A percentile compares a stretch with the other conserved stretches of the same genome.
phyloP scores from a whole-genome alignment of 192 early-diverging fungal genomes.

The Coemansia nantahalensis region DNA sequence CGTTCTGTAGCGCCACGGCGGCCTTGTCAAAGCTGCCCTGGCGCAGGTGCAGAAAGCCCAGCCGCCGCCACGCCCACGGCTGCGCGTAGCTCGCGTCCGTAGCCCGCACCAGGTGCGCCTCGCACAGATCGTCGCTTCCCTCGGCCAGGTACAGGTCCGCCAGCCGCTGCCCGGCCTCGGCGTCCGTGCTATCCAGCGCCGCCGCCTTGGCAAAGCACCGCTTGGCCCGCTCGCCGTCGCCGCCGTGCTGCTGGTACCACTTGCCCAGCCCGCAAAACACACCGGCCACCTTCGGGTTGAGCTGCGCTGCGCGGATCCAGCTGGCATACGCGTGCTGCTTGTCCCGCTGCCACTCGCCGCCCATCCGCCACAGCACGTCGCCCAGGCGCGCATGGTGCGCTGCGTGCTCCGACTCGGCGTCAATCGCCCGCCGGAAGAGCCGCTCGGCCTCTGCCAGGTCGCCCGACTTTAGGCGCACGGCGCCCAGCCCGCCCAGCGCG shows the following conservation, averaged over 20 bases:
- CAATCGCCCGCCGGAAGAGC: constrained; percentile 55
- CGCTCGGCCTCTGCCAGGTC: constrained; percentile 57
- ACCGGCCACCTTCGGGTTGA: constrained; percentile 58
- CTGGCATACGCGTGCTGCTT: constrained; percentile 62
- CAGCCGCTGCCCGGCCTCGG: constrained; percentile 64
- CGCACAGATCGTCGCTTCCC: constrained; percentile 40
- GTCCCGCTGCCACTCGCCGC: constrained; percentile 60
- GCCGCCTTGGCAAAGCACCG: constrained; percentile 84
- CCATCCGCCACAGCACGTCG: constrained; percentile 72
- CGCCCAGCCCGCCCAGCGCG: constrained; percentile 69
- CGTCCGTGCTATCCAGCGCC: constrained; percentile 63
- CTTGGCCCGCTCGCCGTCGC: constrained; percentile 65
- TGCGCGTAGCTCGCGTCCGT: constrained; percentile 43
- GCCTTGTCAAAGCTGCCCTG: constrained; percentile 54
- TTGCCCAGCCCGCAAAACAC: constrained; percentile 81
- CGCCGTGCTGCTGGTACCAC: constrained; percentile 70
- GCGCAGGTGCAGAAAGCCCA: constrained; percentile 71
- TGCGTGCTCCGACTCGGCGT: constrained; percentile 50
- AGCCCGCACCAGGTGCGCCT: constrained; percentile 19
- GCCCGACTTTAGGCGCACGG: constrained; percentile 56
- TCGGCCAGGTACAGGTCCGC: constrained; percentile 60
- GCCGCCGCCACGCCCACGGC: constrained; percentile 76
- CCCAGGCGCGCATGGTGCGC: constrained; percentile 67
- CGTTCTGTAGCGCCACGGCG: constrained; percentile 73
- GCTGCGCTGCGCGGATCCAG: constrained; percentile 70